Evolutionary conservation across 495 filamentous ascomycete species (phyloP).

Genomic region (Aspergillus sclerotiicarbonarius): DNA sequence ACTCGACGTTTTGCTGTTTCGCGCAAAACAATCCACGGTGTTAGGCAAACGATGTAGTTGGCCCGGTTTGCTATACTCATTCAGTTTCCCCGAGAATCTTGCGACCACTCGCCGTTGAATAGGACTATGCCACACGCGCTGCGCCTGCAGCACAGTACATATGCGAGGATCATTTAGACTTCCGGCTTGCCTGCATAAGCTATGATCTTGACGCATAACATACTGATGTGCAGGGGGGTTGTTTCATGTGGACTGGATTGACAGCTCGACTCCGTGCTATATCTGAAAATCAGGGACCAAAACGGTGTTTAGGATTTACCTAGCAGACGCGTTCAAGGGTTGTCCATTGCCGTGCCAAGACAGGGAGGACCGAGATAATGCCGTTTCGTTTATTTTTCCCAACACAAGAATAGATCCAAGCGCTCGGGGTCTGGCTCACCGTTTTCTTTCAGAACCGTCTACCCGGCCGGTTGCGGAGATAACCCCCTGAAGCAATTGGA

Average conservation of each 20-base stretch:
- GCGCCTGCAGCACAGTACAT: neutral
- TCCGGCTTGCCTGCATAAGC: conserved; percentile 10
- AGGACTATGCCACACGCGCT: no score
- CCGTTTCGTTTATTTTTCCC: neutral
- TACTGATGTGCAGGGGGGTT: neutral
- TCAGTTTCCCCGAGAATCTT: no score
- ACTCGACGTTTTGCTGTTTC: neutral
- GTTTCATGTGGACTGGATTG: neutral
- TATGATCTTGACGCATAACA: conserved; percentile 1
- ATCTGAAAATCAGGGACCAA: neutral
- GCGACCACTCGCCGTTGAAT: no score
- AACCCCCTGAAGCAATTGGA: neutral
- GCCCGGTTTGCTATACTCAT: no score
- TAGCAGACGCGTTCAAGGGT: neutral
- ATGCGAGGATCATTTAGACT: conserved; percentile 7
- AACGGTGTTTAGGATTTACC: neutral
- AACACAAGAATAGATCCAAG: neutral
- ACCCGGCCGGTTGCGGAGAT: neutral
- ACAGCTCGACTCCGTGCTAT: neutral
- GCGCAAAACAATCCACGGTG: neutral
- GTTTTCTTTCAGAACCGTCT: neutral
- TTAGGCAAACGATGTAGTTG: no score
- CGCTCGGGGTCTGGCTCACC: neutral
- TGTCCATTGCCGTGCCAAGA: neutral
- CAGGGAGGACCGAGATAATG: neutral